A percentile compares a stretch with the other conserved stretches of the same genome.
Conservation (phyloP, 1,139 yeast genomes). For the Debaryomyces sp. region DNA sequence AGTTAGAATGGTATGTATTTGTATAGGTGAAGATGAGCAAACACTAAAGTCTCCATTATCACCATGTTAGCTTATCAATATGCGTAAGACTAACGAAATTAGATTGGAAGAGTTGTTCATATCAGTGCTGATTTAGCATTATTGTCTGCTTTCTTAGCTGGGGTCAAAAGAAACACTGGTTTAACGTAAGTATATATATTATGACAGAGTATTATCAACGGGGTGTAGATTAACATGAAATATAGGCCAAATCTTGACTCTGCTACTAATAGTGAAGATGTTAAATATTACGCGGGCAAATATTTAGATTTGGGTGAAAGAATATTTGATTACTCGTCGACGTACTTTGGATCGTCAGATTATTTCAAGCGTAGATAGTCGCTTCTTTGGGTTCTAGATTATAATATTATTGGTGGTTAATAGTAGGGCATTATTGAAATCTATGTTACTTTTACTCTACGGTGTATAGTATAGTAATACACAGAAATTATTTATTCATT, state of each 20-base stretch:
- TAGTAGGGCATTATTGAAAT: not conserved
- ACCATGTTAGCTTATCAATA: not conserved
- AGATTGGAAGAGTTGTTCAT: slow-evolving; percentile 69
- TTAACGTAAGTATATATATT: slow-evolving; percentile 48
- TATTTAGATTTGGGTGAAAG: slow-evolving; percentile 88
- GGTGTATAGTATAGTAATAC: not conserved
- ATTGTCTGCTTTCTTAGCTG: slow-evolving; percentile 84
- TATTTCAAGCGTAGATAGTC: slow-evolving; percentile 61
- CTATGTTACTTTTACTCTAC: not conserved
- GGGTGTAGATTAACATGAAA: slow-evolving; percentile 8
- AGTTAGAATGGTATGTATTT: not conserved
- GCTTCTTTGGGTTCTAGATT: slow-evolving; percentile 10
- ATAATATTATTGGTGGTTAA: slow-evolving; percentile 16
- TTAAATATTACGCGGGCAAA: slow-evolving; percentile 60
- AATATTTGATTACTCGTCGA: slow-evolving; percentile 72
- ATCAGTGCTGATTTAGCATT: slow-evolving; percentile 72
- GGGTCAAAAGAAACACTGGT: slow-evolving; percentile 87
- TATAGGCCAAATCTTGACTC: slow-evolving; percentile 34
- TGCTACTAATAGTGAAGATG: slow-evolving; percentile 43
- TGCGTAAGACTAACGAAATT: slow-evolving; percentile 1
- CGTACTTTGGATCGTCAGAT: slow-evolving; percentile 69
- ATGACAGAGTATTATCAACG: not conserved
- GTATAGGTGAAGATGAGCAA: not conserved
- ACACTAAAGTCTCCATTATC: not conserved
- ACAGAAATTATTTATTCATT: not conserved